Conservation (phyloP, 345 rosid genomes). For the Draba incana region DNA sequence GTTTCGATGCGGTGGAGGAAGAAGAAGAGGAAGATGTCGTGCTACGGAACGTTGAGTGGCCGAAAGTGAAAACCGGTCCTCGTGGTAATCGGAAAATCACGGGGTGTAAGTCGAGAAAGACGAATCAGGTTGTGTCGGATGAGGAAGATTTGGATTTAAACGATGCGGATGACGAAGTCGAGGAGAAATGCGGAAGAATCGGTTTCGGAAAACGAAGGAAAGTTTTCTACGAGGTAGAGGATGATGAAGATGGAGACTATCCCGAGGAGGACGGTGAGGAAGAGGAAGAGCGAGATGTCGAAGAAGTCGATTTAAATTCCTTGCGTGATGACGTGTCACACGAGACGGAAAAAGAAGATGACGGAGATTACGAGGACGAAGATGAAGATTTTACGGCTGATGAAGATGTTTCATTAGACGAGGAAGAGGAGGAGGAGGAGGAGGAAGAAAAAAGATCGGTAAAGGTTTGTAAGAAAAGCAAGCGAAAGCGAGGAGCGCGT, state of each 20-base stretch:
- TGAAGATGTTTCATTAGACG: constrained; percentile 72
- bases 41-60: constrained; percentile 49
- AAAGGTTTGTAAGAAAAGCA: constrained; percentile 45
- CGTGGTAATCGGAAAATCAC: constrained; percentile 40
- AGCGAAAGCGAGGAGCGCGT: constrained; percentile 40
- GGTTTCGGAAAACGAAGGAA: constrained; percentile 35
- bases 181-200: constrained; percentile 20
- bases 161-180: constrained; percentile 47
- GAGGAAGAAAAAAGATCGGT: constrained; percentile 42
- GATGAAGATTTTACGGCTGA: constrained; percentile 69
- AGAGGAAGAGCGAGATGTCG: constrained; percentile 38
- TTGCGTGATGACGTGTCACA: constrained; percentile 24
- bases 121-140: constrained; percentile 29
- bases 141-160: constrained; percentile 40
- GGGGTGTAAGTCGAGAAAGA: constrained; percentile 29
- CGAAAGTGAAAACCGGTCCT: constrained; percentile 45
- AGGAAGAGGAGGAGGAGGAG: constrained; percentile 77
- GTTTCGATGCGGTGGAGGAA: constrained; percentile 47
- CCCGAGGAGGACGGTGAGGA: constrained; percentile 38
- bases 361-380: constrained; percentile 54
- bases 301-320: constrained; percentile 21
- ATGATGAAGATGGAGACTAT: constrained; percentile 46
- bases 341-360: constrained; percentile 45
- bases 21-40: constrained; percentile 38
- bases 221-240: constrained; percentile 38